Evolutionary conservation across 768 basidiomycete species (phyloP).

Genomic region (Lentinula sp.): DNA sequence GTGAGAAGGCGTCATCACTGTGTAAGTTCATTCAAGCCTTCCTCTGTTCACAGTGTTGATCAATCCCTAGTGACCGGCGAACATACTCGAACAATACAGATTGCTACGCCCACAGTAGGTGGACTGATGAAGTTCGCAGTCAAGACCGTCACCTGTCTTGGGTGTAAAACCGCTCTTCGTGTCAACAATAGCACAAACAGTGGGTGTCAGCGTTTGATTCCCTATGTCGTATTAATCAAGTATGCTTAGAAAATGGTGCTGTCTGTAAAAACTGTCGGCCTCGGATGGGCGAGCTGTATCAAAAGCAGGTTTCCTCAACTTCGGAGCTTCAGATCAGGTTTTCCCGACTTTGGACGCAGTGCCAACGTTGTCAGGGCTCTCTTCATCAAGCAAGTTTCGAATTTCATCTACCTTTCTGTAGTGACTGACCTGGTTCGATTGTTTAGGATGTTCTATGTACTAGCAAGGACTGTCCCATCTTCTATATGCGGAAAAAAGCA

Average conservation of each 20-base stretch:
- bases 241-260: conserved; percentile 59
- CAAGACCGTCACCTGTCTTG: conserved; percentile 90
- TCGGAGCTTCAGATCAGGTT: conserved; percentile 87
- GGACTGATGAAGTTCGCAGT: conserved; percentile 99
- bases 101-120: conserved; percentile 93
- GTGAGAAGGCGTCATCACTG: conserved; percentile 82
- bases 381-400: conserved; percentile 69
- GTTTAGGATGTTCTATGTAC: conserved; percentile 90
- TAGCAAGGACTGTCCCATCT: conserved; percentile 97
- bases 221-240: neutral
- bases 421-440: neutral
- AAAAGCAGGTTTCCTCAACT: conserved; percentile 74
- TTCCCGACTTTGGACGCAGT: conserved; percentile 96
- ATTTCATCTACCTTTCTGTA: neutral
- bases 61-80: conserved; percentile 76
- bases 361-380: conserved; percentile 97
- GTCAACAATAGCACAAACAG: conserved; percentile 70
- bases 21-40: conserved; percentile 39
- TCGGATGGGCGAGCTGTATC: conserved; percentile 82
- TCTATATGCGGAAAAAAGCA: conserved; percentile 97
- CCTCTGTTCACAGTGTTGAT: conserved; percentile 7
- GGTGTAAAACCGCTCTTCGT: conserved; percentile 87
- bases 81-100: conserved; percentile 92
- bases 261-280: conserved; percentile 93
- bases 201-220: conserved; percentile 23